Base-by-base conservation (phyloP, 1,284 basidiomycete species). In the Stereum hirsutum region DNA sequence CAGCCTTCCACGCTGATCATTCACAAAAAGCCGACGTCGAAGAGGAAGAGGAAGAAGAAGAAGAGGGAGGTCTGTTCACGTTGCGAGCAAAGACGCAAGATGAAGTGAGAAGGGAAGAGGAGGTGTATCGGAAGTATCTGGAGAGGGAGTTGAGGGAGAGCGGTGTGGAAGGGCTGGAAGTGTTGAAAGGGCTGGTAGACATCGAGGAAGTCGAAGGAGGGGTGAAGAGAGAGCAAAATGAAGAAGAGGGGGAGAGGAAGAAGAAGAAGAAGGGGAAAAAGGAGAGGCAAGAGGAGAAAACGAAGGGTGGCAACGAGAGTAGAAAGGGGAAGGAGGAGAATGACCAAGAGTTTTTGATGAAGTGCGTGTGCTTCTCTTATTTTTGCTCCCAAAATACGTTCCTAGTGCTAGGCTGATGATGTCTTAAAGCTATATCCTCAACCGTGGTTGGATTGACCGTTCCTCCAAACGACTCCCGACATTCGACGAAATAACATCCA, bases 371-470 rank as follows among this genome's bases (percentile, higher is more conserved):
- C 39, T 23, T 15, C 46, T 23, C 25, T 47, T 26, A 33, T 27
- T 28, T 42, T 41, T 40, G 15, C n/a, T n/a, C n/a, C n/a, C n/a
- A n/a, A n/a, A n/a, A n/a, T n/a, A n/a, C n/a, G n/a, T n/a, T 42
- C 26, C 23, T 20, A 17, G 24, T 32, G 31, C 8, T 5, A 6
- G 35, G 4, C 17, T 42, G 17, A 30, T 33, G 7, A 37, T 36
- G 20, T n/a, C 44, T 6, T 32, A 2, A 50, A 95, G 92, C 61
- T 97, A 95, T 61, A 95, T 97, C 49, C 69, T 95, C 17, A 92
- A 93, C 59, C 87, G 93, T 30, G 93, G 93, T 1, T 97, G 93
- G 93, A 82, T 97, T 45, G 93, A 96, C 62, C 76, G 75, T 41
- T 70, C 79, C 3, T 64, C 70, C 7, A 69, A 75, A 20, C 81